Percentiles rank a stretch among this genome's conserved stretches.
Evolutionary conservation across 345 rosid species (phyloP).

Genomic region (Dimocarpus longan): DNA sequence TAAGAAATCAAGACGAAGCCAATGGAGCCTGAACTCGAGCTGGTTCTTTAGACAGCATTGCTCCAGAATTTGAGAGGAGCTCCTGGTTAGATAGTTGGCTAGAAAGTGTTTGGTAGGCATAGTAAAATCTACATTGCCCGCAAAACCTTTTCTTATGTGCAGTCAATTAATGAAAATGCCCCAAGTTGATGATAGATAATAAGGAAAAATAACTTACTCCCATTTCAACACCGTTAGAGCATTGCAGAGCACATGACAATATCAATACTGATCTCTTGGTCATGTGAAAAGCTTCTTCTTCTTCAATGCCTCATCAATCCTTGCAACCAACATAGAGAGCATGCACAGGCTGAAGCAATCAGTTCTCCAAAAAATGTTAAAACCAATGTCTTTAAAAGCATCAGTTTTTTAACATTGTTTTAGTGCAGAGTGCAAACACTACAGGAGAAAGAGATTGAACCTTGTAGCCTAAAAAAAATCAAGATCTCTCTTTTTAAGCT

Average conservation of each 20-base stretch:
- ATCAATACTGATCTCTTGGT: slow-evolving; percentile 9
- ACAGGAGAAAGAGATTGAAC: not conserved
- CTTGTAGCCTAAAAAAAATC: not conserved
- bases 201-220: not conserved
- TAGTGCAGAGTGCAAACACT: not conserved
- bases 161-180: not conserved
- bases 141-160: not conserved
- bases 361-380: not conserved
- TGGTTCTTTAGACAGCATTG: too few species aligned
- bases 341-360: slow-evolving; percentile 5
- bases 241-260: slow-evolving; percentile 16
- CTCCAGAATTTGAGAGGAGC: too few species aligned
- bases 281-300: slow-evolving; percentile 9
- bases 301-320: slow-evolving; percentile 18
- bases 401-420: not conserved
- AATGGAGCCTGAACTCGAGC: too few species aligned
- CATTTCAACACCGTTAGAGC: not conserved
- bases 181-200: not conserved
- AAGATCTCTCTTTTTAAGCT: slow-evolving; percentile 3
- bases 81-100: too few species aligned
- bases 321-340: not conserved
- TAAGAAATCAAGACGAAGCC: too few species aligned
- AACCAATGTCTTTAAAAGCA: too few species aligned
- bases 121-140: too few species aligned
- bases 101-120: too few species aligned